Conservation (phyloP, 345 rosid species). For the Gossypium australe region DNA sequence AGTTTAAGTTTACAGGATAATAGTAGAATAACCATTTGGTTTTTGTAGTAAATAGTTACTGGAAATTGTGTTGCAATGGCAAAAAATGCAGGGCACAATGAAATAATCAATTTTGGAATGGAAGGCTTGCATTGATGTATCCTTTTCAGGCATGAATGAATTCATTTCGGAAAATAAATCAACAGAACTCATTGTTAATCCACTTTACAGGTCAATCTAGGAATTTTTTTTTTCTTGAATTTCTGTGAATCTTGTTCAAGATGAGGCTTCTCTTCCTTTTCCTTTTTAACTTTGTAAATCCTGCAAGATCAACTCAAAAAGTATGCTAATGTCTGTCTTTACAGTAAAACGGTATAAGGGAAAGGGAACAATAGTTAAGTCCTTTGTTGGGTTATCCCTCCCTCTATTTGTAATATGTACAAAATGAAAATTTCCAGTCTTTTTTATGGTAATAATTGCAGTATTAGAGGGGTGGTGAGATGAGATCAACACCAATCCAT, state of each 20-base stretch:
- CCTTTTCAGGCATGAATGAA: too few species aligned
- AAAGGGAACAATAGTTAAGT: too few species aligned
- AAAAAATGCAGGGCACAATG: conserved; percentile 40
- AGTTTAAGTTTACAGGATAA: background rate
- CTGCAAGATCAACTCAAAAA: too few species aligned
- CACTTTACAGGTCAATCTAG: background rate
- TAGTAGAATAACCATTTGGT: background rate
- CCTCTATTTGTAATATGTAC: too few species aligned
- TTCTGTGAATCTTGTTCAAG: background rate
- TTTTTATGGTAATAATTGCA: too few species aligned
- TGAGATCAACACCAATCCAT: too few species aligned
- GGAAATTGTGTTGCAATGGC: background rate
- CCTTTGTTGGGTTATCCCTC: too few species aligned
- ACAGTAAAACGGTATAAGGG: too few species aligned
- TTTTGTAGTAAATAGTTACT: background rate
- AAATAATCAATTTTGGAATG: conserved; percentile 34
- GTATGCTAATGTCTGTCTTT: background rate
- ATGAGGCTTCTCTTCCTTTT: background rate
- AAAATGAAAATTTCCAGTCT: too few species aligned
- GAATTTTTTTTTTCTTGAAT: background rate
- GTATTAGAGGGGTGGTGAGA: too few species aligned
- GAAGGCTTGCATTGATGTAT: conserved; percentile 14
- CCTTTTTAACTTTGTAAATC: background rate
- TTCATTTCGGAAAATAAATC: background rate
- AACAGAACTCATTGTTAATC: background rate